A percentile compares a stretch with the other conserved stretches of the same genome.
phyloP scores from a whole-genome alignment of 1,139 yeast genomes.

The Yarrowia galli region DNA sequence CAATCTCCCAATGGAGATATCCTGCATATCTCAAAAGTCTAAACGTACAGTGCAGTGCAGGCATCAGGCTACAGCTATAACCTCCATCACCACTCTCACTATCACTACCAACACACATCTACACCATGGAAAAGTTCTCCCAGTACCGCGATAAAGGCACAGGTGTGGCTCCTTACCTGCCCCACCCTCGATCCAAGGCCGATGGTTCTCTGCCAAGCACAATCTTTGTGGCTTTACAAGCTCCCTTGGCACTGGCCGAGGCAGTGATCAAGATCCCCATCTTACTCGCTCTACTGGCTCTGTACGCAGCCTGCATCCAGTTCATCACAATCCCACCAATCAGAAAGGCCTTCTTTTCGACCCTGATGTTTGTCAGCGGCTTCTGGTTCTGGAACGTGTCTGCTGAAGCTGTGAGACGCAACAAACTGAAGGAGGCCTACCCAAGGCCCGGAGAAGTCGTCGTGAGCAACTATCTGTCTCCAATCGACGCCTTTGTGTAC shows the following conservation, averaged over 20 bases:
- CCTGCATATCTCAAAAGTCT: neutral
- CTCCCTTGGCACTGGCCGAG: constrained; percentile 41
- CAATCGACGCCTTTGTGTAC: constrained; percentile 52
- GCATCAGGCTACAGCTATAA: neutral
- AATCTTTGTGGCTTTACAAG: constrained; percentile 37
- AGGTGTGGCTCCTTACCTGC: constrained; percentile 54
- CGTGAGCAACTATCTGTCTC: constrained; percentile 52
- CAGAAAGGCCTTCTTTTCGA: constrained; percentile 40
- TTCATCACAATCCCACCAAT: constrained; percentile 32
- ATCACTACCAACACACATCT: neutral
- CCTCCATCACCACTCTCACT: neutral
- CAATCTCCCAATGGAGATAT: neutral
- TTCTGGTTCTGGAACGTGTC: constrained; percentile 39
- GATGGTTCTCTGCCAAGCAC: constrained; percentile 34
- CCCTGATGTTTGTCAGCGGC: constrained; percentile 30
- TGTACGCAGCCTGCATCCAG: constrained; percentile 27
- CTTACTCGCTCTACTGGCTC: constrained; percentile 39
- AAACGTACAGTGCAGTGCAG: neutral
- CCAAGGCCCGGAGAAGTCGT: constrained; percentile 51
- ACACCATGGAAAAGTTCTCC: constrained; percentile 53
- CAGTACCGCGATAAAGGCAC: constrained; percentile 54
- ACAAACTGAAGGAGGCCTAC: constrained; percentile 7
- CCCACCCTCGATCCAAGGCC: constrained; percentile 43
- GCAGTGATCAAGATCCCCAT: constrained; percentile 45
- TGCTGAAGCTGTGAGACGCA: constrained; percentile 34